Conservation (phyloP, 352 stramenopile genomes). For the Pythium phragmiticola region DNA sequence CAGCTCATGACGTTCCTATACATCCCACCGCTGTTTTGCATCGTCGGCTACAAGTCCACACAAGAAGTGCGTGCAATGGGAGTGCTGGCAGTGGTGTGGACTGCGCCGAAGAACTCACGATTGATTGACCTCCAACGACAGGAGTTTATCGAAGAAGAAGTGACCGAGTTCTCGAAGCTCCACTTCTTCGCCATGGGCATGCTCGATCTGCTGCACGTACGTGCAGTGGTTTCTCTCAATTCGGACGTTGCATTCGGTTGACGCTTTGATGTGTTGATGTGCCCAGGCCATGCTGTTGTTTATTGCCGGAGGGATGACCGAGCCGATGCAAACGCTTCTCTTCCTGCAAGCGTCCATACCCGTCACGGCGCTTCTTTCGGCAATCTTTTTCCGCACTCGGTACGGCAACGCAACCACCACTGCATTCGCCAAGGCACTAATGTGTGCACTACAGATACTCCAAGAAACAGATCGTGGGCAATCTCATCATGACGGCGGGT, state of each 20-base stretch:
- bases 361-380: conserved; percentile 60
- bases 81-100: not conserved
- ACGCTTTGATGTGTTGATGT: not conserved
- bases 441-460: conserved; percentile 46
- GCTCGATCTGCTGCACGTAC: conserved; percentile 78
- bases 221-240: not conserved
- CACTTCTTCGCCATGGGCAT: conserved; percentile 88
- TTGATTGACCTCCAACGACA: conserved; percentile 22
- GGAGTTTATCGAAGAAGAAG: conserved; percentile 84
- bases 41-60: conserved; percentile 82
- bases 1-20: conserved; percentile 88
- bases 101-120: conserved; percentile 1
- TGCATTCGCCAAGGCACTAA: not conserved
- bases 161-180: conserved; percentile 83
- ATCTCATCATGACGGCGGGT: conserved; percentile 59
- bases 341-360: conserved; percentile 86
- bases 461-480: conserved; percentile 66
- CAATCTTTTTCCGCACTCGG: conserved; percentile 53
- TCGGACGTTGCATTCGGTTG: too few relatives aligned
- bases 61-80: conserved; percentile 47
- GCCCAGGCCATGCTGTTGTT: conserved; percentile 79
- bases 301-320: conserved; percentile 76
- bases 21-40: conserved; percentile 85
- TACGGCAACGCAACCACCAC: conserved; percentile 15
- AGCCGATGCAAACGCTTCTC: conserved; percentile 80